These are phyloP conservation scores for Globisporangium middletonii DNA, from an alignment of 352 stramenopile genomes.

Conservation along the genomic window DNA sequence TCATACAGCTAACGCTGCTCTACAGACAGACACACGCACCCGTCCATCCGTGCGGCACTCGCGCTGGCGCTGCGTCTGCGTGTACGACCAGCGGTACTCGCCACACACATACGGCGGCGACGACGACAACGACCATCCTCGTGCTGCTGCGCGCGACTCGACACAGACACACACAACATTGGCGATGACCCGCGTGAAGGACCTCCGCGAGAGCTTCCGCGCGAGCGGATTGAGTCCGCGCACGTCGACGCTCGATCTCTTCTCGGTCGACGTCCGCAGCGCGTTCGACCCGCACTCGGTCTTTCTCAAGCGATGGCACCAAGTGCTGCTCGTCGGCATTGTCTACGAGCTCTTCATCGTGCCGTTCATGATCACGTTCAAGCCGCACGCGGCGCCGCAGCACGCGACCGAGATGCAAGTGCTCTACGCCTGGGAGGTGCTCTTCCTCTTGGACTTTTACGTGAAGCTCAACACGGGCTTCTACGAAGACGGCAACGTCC, in stretches of 20 bases:
- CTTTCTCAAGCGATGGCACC: constrained; percentile 44
- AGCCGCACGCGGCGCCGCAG: constrained; percentile 15
- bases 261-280: constrained; percentile 18
- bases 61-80: no score
- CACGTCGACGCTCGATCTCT: background rate
- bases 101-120: no score
- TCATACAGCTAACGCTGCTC: no score
- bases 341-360: constrained; percentile 53
- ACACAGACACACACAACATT: no score
- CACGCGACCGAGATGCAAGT: constrained; percentile 18
- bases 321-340: constrained; percentile 41
- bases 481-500: constrained; percentile 55
- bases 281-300: constrained; percentile 45
- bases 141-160: no score
- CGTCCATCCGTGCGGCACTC: no score
- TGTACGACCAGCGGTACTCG: no score
- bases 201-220: constrained; percentile 11
- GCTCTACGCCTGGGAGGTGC: constrained; percentile 24
- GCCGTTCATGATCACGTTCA: constrained; percentile 50
- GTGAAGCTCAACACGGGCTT: constrained; percentile 52
- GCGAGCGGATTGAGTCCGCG: background rate
- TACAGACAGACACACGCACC: no score
- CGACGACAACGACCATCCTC: no score
- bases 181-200: constrained; percentile 4
- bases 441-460: constrained; percentile 53